Evolutionary conservation across 129 eudicot species (phyloP), one percentile per base, ranked within the genome.

Genomic region (Chrysanthemum seticuspe): DNA sequence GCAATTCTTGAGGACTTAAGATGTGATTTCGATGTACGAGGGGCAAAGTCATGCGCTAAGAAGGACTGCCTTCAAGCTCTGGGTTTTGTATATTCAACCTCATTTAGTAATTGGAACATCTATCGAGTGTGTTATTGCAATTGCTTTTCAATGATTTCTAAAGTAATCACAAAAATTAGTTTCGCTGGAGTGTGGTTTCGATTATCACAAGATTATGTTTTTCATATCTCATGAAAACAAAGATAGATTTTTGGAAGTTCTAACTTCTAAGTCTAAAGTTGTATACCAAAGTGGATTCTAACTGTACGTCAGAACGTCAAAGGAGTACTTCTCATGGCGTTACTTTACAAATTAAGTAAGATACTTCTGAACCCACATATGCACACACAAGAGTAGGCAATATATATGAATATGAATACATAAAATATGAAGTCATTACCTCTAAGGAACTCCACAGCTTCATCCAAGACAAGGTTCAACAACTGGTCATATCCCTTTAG

Each of bases 401-500:
- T 47, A 55, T 36, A 36, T 6, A 7, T 36, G 56, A 58, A 6
- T 25, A 53, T 66, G 36, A 29, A 31, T 15, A 49, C 57, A 54
- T 64, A 10, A 21, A n/a, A 63, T 62, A 54, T 52, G 59, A 80
- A 62, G 1, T 62, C 71, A 51, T 64, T 70, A 81, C 84, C 84
- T 81, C 84, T 87, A 29, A 92, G 88, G 54, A 69, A 89, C 76
- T 92, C 98, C 13, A 80, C 77, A 31, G 98, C 99, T 88, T 94
- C 99, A 81, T 94, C 99, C 84, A 94, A 58, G 16, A 94, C 99
- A 81, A 94, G 97, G 78, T 94, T 94, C 75, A 94, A 82, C 86
- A 94, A 74, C 73, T 94, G 99, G 65, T 94, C 99, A 79, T 94
- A 94, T 47, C 99, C 99, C 81, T 94, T 94, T 49, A 94, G 83